Conservation (phyloP, 805 yeast species). For the Candida schatavii region DNA sequence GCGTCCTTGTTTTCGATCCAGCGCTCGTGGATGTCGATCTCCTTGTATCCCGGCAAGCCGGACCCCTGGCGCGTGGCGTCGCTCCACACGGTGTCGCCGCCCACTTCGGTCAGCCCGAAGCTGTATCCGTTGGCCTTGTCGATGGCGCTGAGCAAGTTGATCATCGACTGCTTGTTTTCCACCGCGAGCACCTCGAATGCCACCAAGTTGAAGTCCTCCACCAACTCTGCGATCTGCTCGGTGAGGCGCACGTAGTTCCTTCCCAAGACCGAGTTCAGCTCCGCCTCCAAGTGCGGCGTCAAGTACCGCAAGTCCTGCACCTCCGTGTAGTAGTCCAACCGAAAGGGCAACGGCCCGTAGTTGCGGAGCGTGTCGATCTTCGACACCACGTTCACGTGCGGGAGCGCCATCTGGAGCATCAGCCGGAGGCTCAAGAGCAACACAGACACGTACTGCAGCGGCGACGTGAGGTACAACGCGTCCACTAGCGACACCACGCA, state of each 20-base stretch:
- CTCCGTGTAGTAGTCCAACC: conserved; percentile 83
- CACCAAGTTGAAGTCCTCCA: conserved; percentile 84
- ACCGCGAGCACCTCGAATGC: conserved; percentile 86
- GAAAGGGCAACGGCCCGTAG: conserved; percentile 81
- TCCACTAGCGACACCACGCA: conserved; percentile 88
- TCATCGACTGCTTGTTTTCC: conserved; percentile 92
- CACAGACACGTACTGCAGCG: conserved; percentile 85
- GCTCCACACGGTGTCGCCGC: conserved; percentile 98
- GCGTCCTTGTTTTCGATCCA: conserved; percentile 85
- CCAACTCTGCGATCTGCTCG: conserved; percentile 73
- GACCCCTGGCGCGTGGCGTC: conserved; percentile 86
- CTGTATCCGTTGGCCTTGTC: conserved; percentile 94
- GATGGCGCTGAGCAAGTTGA: conserved; percentile 66
- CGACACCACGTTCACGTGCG: conserved; percentile 89
- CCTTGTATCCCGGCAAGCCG: conserved; percentile 47
- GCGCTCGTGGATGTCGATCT: conserved; percentile 83
- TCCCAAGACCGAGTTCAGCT: conserved; percentile 64
- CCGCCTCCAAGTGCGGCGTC: conserved; percentile 66
- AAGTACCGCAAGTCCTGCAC: conserved; percentile 79
- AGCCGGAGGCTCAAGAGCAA: conserved; percentile 78
- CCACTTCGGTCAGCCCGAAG: conserved; percentile 89
- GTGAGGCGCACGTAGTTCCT: conserved; percentile 65
- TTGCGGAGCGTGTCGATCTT: conserved; percentile 79
- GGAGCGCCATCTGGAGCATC: conserved; percentile 89
- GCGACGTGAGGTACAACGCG: conserved; percentile 74